phyloP scores from a whole-genome alignment of 192 early-diverging fungal species.

The Coemansia sp. region DNA sequence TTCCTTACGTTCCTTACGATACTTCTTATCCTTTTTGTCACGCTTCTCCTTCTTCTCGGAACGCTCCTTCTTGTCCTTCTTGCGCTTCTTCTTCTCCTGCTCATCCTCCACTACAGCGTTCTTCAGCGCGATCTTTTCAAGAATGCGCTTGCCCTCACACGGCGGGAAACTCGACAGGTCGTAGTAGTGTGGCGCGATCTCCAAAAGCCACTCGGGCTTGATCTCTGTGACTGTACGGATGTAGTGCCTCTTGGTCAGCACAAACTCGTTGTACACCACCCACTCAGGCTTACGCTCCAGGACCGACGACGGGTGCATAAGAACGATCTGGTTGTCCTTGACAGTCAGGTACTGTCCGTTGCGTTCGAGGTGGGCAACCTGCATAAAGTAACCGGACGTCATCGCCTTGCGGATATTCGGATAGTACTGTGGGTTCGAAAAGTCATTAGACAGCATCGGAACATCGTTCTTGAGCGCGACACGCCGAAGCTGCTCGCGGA shows the following conservation, averaged over 20 bases:
- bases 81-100: conserved; percentile 53
- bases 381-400: conserved; percentile 96
- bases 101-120: conserved; percentile 44
- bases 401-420: conserved; percentile 88
- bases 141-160: conserved; percentile 84
- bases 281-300: conserved; percentile 94
- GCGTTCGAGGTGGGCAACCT: conserved; percentile 90
- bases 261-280: conserved; percentile 99
- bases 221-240: conserved; percentile 92
- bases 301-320: conserved; percentile 88
- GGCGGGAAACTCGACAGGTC: conserved; percentile 88
- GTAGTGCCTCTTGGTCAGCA: conserved; percentile 92
- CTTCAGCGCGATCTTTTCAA: conserved; percentile 70
- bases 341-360: conserved; percentile 87
- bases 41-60: conserved; percentile 50
- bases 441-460: conserved; percentile 67
- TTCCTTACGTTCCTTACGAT: conserved; percentile 48
- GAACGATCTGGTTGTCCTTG: conserved; percentile 97
- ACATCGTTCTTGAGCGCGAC: conserved; percentile 76
- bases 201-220: conserved; percentile 79
- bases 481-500: conserved; percentile 83
- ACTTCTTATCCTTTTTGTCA: conserved; percentile 30
- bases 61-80: conserved; percentile 37
- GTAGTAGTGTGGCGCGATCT: conserved; percentile 89
- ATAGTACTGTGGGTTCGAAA: conserved; percentile 75